Evolutionary conservation across 306 rosid genomes (phyloP), one percentile per base, ranked within the genome.

Genomic region (Dryas octopetala): DNA sequence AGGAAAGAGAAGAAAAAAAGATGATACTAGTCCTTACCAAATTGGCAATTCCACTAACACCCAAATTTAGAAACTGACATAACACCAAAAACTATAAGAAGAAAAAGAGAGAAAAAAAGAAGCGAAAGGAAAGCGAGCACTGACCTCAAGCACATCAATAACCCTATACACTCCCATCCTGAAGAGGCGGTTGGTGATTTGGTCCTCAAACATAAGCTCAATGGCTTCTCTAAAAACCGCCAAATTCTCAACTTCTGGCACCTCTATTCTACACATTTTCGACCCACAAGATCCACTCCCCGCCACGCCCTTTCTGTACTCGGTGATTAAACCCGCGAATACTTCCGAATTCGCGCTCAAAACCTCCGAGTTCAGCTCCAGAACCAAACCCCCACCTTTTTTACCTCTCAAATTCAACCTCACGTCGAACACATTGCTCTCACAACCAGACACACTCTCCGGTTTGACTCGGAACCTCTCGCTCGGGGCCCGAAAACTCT

Each of bases 181-280:
- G 14, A 76, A 41, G 45, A 93, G 96, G 1, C 82, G 80, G 45
- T 81, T 89, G 41, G 91, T 78, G 66, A 91, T 66, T 28, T 84
- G 87, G 38, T 89, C 91, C 59, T 93, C 98, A 57, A 93, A 93
- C 98, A 93, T 93, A 38, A 93, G 91, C 68, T 93, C 97, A 73
- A 93, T 83, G 32, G 92, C 88, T 15, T 91, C 91, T 81, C 85
- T 84, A 17, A 88, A 93, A 43, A 91, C 81, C 0, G 86, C 83
- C 86, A 93, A 84, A 69, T 93, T 93, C 45, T 91, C 93, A 48
- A 93, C 96, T 69, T 93, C 92, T 4, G 96, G 96, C 12, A 93
- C 92, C 72, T 93, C 96, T 32, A 93, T 93, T 53, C 97, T 86
- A 68, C 97, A 93, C 80, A 93, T 78, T 78, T 80, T 89, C 38